A percentile compares a stretch with the other conserved stretches of the same genome.
Conservation (phyloP, 1,139 yeast genomes). For the Schwanniomyces etchellsii region DNA sequence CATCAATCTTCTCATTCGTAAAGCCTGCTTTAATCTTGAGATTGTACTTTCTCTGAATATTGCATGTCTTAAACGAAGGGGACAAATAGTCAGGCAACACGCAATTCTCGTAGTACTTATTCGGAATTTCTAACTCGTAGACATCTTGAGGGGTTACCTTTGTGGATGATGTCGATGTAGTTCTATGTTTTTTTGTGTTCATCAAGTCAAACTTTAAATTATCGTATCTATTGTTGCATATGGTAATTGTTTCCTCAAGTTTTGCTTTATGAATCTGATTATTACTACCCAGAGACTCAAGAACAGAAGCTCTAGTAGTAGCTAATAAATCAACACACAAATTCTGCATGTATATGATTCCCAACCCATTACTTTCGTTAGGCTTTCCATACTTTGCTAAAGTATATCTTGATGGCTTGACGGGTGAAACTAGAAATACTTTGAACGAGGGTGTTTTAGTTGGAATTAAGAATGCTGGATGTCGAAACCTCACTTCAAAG, state of each 20-base stretch:
- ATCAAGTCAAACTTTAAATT: conserved; percentile 38
- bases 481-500: conserved; percentile 42
- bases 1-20: conserved; percentile 26
- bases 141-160: conserved; percentile 14
- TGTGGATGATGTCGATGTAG: conserved; percentile 19
- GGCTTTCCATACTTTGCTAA: conserved; percentile 31
- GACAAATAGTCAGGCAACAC: conserved; percentile 44
- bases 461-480: conserved; percentile 42
- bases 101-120: conserved; percentile 32
- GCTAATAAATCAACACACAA: conserved; percentile 29
- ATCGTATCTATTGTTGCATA: conserved; percentile 29
- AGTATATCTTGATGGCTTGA: conserved; percentile 31
- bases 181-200: conserved; percentile 21
- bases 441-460: conserved; percentile 35
- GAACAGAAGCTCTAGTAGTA: conserved; percentile 28
- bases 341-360: conserved; percentile 37
- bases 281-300: conserved; percentile 24
- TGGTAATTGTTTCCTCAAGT: conserved; percentile 19
- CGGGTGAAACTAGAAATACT: conserved; percentile 29
- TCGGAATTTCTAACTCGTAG: conserved; percentile 45
- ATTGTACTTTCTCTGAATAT: conserved; percentile 44
- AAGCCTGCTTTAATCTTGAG: conserved; percentile 42
- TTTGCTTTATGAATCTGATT: conserved; percentile 25
- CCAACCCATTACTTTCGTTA: conserved; percentile 43
- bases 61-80: conserved; percentile 57